phyloP scores from a whole-genome alignment of 768 basidiomycete genomes.

The Tremella yokohamensis region DNA sequence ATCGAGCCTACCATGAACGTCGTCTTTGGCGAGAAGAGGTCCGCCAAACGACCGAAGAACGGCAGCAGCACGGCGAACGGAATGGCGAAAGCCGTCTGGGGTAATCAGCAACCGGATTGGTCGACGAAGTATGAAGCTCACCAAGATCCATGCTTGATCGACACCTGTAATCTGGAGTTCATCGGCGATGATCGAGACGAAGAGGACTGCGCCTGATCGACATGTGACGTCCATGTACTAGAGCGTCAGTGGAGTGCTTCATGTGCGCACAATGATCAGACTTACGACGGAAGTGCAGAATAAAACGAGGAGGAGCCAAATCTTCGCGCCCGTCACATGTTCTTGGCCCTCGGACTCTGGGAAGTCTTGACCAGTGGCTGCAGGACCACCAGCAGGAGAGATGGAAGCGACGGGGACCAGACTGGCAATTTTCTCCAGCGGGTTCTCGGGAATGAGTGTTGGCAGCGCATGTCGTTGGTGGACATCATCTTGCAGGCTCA shows the following conservation, averaged over 20 bases:
- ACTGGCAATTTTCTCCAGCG: no score
- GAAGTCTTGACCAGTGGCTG: no score
- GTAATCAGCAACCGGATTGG: not conserved
- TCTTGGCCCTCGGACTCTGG: not conserved
- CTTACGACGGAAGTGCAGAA: constrained; percentile 2
- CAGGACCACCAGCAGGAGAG: no score
- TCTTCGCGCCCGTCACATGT: not conserved
- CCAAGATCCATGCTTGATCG: constrained; percentile 32
- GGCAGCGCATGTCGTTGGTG: no score
- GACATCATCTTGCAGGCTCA: no score
- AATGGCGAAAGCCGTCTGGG: constrained; percentile 26
- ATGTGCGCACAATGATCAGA: not conserved
- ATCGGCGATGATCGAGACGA: constrained; percentile 14
- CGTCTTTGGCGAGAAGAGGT: constrained; percentile 31
- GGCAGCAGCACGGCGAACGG: constrained; percentile 34
- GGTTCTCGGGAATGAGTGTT: no score
- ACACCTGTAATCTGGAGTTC: constrained; percentile 20
- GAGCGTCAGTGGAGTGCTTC: not conserved
- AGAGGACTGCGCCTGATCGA: constrained; percentile 14
- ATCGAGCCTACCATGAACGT: constrained; percentile 32
- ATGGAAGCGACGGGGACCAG: no score
- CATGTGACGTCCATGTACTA: constrained; percentile 3
- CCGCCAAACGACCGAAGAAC: constrained; percentile 37
- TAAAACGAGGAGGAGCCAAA: not conserved
- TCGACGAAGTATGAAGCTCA: not conserved